Base-by-base conservation (phyloP, 441 rosid species). In the Daphne laureola region DNA sequence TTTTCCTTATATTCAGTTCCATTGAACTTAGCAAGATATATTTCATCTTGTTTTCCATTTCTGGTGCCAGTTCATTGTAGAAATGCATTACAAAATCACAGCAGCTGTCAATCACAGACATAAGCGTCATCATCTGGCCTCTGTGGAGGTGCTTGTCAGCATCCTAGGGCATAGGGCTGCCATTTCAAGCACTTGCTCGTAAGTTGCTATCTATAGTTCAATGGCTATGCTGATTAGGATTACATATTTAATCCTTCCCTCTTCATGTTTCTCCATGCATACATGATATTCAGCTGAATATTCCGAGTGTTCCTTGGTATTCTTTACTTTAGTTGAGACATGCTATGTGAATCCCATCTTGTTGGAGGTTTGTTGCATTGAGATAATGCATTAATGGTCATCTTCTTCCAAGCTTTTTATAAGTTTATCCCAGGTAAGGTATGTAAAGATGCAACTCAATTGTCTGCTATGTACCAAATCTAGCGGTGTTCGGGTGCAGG, bases 51-150 rank as follows among this genome's bases (percentile, higher is more conserved):
- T 57, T 64, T 60, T 41, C 53, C 61, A 62, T 67, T 48, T 38
- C 53, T 58, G 38, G 38, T 5, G 70, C 71, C 88, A 94, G 99
- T 84, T 94, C 63, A 75, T 90, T 45, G 67, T 82, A 55, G 96
- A 90, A 81, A 82, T 86, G 69, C 96, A 90, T 74, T 84, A 90
- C 68, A 81, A 77, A 74, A 70, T 87, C 62, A 70, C 86, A 49
- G 83, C 87, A 43, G 98, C 98, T 43, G 69, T 67, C 63, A 90
- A 90, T 78, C 82, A 78, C 59, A 77, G 99, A 74, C 99, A 87
- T 66, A 79, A 72, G 58, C 77, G 91, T 67, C 86, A 79, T 75
- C 80, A 73, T 67, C 68, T 94, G 78, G 96, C 92, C 49, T 84
- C 81, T 51, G 63, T 90, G 51, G 93, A 90, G 79, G 96, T 82